Percentiles rank a stretch among this genome's conserved stretches.
These are phyloP conservation scores for Dendrobium catenatum DNA, from an alignment of 106 monocot genomes.

Conservation along the genomic window DNA sequence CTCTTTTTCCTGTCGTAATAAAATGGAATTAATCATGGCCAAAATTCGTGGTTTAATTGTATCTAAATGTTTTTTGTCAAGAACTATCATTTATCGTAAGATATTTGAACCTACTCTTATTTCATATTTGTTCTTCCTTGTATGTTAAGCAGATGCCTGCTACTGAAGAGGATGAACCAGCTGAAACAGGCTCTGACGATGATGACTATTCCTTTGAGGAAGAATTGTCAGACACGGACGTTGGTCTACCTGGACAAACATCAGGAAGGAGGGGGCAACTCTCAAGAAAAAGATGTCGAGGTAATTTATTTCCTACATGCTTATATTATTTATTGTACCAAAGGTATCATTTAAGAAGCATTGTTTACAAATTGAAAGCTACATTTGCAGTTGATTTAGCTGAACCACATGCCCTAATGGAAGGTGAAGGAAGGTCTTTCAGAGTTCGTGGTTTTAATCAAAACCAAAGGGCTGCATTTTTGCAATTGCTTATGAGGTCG, in stretches of 20 bases:
- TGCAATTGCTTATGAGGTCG: constrained; percentile 87
- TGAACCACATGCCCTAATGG: constrained; percentile 81
- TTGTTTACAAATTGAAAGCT: constrained; percentile 17
- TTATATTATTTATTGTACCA: neutral
- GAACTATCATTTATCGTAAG: neutral
- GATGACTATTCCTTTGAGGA: constrained; percentile 94
- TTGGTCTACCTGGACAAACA: constrained; percentile 27
- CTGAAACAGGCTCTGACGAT: constrained; percentile 66
- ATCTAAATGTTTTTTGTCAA: neutral
- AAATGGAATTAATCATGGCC: neutral
- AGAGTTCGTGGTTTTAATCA: constrained; percentile 94
- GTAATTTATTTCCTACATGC: constrained; percentile 19
- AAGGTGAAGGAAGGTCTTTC: constrained; percentile 85
- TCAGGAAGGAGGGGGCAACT: constrained; percentile 39
- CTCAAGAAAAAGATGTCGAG: constrained; percentile 72
- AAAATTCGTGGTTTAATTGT: neutral
- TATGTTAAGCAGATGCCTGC: constrained; percentile 57
- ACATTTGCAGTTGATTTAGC: constrained; percentile 24
- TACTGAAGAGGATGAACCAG: constrained; percentile 76
- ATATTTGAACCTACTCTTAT: neutral
- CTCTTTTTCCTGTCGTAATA: neutral
- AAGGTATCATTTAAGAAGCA: neutral
- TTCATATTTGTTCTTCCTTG: neutral
- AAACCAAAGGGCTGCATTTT: constrained; percentile 67
- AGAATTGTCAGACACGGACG: constrained; percentile 69